Base-by-base conservation (phyloP, 169 alveolate species). In the Eimeria necatrix region DNA sequence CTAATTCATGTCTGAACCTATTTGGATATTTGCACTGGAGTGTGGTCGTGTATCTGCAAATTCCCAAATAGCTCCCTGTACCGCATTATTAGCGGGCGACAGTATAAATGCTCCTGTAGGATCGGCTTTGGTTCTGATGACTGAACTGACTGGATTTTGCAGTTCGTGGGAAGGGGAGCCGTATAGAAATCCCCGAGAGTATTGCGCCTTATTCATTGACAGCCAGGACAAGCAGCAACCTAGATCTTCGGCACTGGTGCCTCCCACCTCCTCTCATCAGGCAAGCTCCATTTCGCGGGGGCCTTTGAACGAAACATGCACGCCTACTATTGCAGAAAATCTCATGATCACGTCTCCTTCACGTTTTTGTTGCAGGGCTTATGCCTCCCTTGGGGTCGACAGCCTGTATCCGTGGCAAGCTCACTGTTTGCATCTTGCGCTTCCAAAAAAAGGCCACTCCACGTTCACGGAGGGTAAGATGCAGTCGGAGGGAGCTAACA, bases 341-440 rank as follows among this genome's bases (percentile, higher is more conserved):
- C 41, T 32, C 41, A 2, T 32, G 41, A 2, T 32, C 41, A 32
- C 41, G 41, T 32, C 0, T 32, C 41, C 41, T 32, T 32, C 41
- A 32, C 41, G 41, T 32, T 4, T 16, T 10, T 85, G 81, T n/a
- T 61, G 80, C 93, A 85, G 93, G 70, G 93, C 93, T 4, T 80
- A 74, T 60, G 73, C 92, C n/a, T 22, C 61, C 32, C 93, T 68
- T n/a, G 93, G 93, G 61, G 88, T 93, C 56, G 48, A 48, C 6
- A 20, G 59, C n/a, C 93, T 93, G 22, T 93, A 93, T 71, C 90
- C 93, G 41, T 93, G 95, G 95, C 95, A 93, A 70, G 95, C 95
- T 20, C 68, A 52, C 10, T 93, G 95, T 10, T 93, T 93, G 68
- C 92, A 24, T 64, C 83, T 83, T 18, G 95, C 93, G 22, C 60